Base-by-base conservation (phyloP, 83 land plant genomes). In the Picea engelmannii region DNA sequence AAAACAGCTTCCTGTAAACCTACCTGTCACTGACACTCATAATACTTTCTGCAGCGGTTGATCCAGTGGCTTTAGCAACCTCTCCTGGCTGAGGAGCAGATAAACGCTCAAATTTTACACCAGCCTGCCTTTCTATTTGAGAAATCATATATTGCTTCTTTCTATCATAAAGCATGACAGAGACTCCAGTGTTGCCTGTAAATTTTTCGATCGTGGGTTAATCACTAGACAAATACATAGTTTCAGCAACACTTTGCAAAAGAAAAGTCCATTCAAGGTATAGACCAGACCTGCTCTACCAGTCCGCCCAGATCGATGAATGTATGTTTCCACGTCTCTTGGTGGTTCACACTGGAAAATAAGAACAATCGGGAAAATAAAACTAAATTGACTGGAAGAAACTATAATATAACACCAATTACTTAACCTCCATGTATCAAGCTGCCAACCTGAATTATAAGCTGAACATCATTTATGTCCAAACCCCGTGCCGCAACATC, bases 401-500 rank as follows among this genome's bases (percentile, higher is more conserved):
- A n/a, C 40, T 63, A 6, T 38, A 18, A 44, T 38, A 4, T 40
- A 21, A 42, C n/a, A 47, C 17, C 17, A 76, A 23, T 52, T 1
- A 76, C 27, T 13, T 55, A 71, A 47, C 24, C 81, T 55, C 59
- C 15, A 13, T 55, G 18, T 13, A 63, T 27, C 15, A 3, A 31
- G 73, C 24, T 24, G 67, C 66, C 80, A 47, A 96, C 99, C 99
- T 97, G 99, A 62, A 97, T 91, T 68, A 97, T 93, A 79, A 97
- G 71, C 75, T 95, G 97, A 18, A 97, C 99, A 88, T 97, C 97
- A 88, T 94, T 93, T 65, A 97, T 97, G 81, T 97, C 99, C 87
- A 97, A 81, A 27, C 99, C 99, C 16, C 99, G 88, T 61, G 99
- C 99, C 27, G 97, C 99, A 27, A 97, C 99, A 93, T 97, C 97